Conservation (phyloP, 805 yeast genomes). For the Allodekkera sacchari region DNA sequence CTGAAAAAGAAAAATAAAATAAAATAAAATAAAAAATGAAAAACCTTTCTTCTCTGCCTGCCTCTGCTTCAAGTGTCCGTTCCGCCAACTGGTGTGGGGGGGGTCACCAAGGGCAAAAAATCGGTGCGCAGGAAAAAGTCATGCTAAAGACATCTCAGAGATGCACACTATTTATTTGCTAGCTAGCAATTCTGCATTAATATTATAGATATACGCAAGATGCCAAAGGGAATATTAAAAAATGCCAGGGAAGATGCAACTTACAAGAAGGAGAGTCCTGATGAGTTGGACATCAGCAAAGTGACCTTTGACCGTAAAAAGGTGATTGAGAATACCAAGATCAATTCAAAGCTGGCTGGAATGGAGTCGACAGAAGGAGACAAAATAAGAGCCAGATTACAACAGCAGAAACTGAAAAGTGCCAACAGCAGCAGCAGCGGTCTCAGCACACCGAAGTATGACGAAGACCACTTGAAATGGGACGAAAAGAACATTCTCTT, state of each 20-base stretch:
- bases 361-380: constrained; percentile 32
- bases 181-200: no score
- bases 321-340: constrained; percentile 71
- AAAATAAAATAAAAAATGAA: no score
- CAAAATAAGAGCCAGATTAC: constrained; percentile 36
- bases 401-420: constrained; percentile 27
- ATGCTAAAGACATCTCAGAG: no score
- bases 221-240: constrained; percentile 26
- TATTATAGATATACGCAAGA: no score
- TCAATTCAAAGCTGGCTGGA: constrained; percentile 48
- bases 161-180: no score
- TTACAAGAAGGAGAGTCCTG: constrained; percentile 14
- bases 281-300: constrained; percentile 9
- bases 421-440: background rate
- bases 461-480: constrained; percentile 60
- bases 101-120: no score
- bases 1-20: no score
- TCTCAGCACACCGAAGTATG: constrained; percentile 9
- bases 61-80: no score
- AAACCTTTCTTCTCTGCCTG: no score
- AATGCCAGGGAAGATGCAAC: constrained; percentile 19
- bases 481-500: constrained; percentile 68
- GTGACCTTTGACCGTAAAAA: constrained; percentile 41
- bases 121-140: no score
- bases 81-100: no score